phyloP scores from a whole-genome alignment of 2,329 filamentous ascomycete species.

The Trichoderma breve region DNA sequence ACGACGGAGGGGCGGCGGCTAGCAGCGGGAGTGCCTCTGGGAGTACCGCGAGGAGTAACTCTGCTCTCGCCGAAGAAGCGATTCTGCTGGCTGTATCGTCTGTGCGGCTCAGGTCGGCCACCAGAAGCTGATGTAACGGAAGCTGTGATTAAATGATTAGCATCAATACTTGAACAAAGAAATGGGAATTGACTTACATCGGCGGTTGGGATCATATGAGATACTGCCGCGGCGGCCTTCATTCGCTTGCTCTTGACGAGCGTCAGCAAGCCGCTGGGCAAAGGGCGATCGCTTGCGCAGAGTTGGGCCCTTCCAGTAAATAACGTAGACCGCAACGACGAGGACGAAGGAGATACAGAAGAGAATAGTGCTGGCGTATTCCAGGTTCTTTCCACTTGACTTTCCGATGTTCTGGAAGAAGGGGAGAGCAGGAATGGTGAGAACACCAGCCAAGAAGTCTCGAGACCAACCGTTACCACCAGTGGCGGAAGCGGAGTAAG shows the following conservation, averaged over 20 bases:
- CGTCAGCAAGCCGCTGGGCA: constrained; percentile 58
- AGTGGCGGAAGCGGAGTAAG: constrained; percentile 70
- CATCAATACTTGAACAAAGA: neutral
- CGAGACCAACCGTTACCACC: constrained; percentile 73
- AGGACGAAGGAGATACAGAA: constrained; percentile 61
- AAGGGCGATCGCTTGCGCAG: constrained; percentile 63
- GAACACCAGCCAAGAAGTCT: constrained; percentile 70
- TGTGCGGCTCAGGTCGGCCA: constrained; percentile 22
- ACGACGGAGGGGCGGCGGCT: constrained; percentile 34
- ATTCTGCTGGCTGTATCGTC: constrained; percentile 39
- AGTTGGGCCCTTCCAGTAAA: constrained; percentile 62
- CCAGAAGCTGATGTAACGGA: constrained; percentile 26
- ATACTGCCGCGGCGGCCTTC: constrained; percentile 33
- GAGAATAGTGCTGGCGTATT: constrained; percentile 63
- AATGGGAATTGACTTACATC: constrained; percentile 29
- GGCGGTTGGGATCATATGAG: constrained; percentile 27
- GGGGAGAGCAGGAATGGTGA: constrained; percentile 65
- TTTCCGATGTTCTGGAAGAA: constrained; percentile 59
- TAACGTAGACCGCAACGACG: constrained; percentile 61
- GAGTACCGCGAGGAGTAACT: constrained; percentile 39
- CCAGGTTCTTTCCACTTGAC: constrained; percentile 48
- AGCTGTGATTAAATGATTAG: constrained; percentile 22
- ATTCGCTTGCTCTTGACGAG: constrained; percentile 31
- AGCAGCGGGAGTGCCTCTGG: constrained; percentile 38
- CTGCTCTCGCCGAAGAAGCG: constrained; percentile 44